Base-by-base conservation (phyloP, 2,329 filamentous ascomycete species). In the Chaetomium globosum region DNA sequence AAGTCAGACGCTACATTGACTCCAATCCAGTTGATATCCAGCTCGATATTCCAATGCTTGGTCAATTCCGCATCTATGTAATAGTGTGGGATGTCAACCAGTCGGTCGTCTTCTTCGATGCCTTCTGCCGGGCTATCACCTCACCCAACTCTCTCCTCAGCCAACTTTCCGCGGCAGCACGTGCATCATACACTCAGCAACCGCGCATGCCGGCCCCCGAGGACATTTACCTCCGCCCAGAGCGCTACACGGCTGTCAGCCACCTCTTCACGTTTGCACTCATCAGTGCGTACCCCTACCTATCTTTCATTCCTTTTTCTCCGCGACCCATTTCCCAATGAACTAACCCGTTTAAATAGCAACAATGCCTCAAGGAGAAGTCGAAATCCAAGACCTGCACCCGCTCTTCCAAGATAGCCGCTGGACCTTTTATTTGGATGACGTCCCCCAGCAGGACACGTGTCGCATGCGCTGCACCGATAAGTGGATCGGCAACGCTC, bases 11-110 rank as follows among this genome's bases (percentile, higher is more conserved):
- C 31, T 92, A 89, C 73, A 84, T 92, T 59, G 90, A 93, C 75
- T 87, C 89, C 3, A 93, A 93, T 71, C 90, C 90, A 0, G 86
- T 93, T 51, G 88, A 93, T 70, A 79, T 93, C 31, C 89, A 93
- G 74, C 85, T 92, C 6, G 90, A 93, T 72, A 90, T 93, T 53
- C 90, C 90, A 1, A 85, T 92, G 76, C 80, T 93, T 6, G 88
- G 90, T 30, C 90, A 93, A 73, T 93, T 93, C 79, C 84, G 89
- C 57, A 84, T 92, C 54, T 92, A 90, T 75, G 82, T 93, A 66
- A 83, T 93, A 66, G 84, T 87, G 67, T 86, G 85, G 72, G 82
- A 91, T 71, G 80, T 91, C 2, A 79, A 82, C 62, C 75, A 81
- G 36, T 81, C 83, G 3, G 79, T 78, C 61, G 77, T 79, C 0